Base-by-base conservation (phyloP, 129 eudicot genomes). In the Silybum marianum region DNA sequence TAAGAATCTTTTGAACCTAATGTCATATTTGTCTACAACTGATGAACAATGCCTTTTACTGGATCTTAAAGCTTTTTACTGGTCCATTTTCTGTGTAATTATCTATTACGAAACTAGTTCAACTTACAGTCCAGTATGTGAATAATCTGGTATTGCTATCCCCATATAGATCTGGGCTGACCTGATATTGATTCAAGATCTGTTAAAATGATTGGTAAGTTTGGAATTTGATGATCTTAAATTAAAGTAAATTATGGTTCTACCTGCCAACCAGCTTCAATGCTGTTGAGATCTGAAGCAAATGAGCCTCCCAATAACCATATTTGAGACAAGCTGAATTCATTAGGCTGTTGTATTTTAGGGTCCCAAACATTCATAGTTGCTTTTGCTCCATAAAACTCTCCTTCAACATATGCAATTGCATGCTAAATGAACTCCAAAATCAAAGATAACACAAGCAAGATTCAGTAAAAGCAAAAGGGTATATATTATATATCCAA, bases 261-360 rank as follows among this genome's bases (percentile, higher is more conserved):
- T 78, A 94, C 98, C 97, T 94, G 97, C 98, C 98, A 94, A 58
- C 98, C 98, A 75, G 95, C 98, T 87, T 94, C 98, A 80, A 94
- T 90, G 80, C 97, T 91, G 67, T 94, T 94, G 40, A 91, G 97
- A 90, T 93, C 97, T 69, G 87, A 87, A 70, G 91, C 90, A 80
- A 93, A 93, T 42, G 98, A 91, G 73, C 98, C 98, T 60, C 94
- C 98, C 51, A 93, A 76, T 51, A 93, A 77, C 98, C 98, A 93
- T 25, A 93, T 76, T 73, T 93, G 98, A 19, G 98, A 91, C 75
- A 93, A 83, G 79, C 98, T 93, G 74, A 93, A 93, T 76, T 93
- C 98, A 78, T 93, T 89, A 8, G 97, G 72, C 71, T 89, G 97
- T 84, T 93, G 94, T 34, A 93, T 89, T 78, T 91, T 78, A 34